Evolutionary conservation across 2,329 filamentous ascomycete species (phyloP).

Genomic region (Aspergillus flavus): DNA sequence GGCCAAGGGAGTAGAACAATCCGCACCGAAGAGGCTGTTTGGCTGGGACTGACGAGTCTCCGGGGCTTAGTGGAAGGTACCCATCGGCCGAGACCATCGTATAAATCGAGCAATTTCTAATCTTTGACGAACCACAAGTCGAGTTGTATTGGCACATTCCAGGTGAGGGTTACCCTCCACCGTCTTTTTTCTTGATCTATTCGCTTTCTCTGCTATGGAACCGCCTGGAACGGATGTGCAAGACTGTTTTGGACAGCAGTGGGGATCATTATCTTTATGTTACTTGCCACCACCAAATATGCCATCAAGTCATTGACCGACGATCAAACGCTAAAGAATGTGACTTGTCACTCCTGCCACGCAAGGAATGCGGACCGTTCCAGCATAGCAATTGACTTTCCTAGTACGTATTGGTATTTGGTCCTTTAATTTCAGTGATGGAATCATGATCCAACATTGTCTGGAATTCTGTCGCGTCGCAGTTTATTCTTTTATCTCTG

Average conservation of each 20-base stretch:
- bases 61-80: conserved; percentile 54
- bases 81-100: conserved; percentile 13
- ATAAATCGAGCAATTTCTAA: not conserved
- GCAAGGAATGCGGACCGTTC: conserved; percentile 2
- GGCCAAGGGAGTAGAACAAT: conserved; percentile 82
- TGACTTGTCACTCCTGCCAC: conserved; percentile 1
- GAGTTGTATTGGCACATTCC: not conserved
- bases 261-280: too few species aligned
- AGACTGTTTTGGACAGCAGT: not conserved
- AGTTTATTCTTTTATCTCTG: not conserved
- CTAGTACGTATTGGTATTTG: not conserved
- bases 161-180: conserved; percentile 5
- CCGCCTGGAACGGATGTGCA: conserved; percentile 1
- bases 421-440: not conserved
- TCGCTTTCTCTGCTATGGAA: not conserved
- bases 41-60: conserved; percentile 72
- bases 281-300: not conserved
- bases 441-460: not conserved
- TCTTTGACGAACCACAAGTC: not conserved
- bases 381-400: not conserved
- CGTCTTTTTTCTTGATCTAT: not conserved
- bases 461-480: not conserved
- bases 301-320: not conserved
- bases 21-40: conserved; percentile 79
- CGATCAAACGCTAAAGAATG: conserved; percentile 2